Evolutionary conservation across 2,329 filamentous ascomycete genomes (phyloP).

Genomic region (Aspergillus sp.): DNA sequence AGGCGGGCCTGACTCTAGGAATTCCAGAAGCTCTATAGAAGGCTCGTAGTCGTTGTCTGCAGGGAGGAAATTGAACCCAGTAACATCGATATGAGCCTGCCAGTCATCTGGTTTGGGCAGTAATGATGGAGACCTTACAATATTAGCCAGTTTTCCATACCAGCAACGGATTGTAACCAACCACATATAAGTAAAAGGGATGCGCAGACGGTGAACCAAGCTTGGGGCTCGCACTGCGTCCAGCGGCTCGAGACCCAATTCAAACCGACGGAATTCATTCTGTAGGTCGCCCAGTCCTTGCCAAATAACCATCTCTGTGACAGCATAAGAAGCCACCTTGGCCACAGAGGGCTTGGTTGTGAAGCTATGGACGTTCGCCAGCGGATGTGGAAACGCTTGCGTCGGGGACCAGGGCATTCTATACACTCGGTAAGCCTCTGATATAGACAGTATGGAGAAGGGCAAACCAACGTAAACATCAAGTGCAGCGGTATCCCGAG

Average conservation of each 20-base stretch:
- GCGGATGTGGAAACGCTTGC: constrained; percentile 76
- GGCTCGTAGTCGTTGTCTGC: no score
- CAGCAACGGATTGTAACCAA: background rate
- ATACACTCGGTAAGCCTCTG: background rate
- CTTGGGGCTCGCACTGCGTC: constrained; percentile 79
- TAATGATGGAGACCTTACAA: constrained; percentile 62
- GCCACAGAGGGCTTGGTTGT: constrained; percentile 71
- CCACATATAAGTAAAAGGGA: constrained; percentile 91
- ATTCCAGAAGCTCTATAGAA: no score
- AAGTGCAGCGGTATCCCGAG: constrained; percentile 75
- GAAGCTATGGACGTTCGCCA: constrained; percentile 74
- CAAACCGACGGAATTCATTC: constrained; percentile 38
- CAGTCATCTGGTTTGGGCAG: constrained; percentile 76
- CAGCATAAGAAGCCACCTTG: constrained; percentile 75
- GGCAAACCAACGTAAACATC: constrained; percentile 75
- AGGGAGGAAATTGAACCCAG: no score
- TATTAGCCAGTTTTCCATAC: background rate
- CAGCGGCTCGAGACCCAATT: constrained; percentile 73
- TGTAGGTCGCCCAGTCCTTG: constrained; percentile 85
- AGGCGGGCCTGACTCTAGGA: no score
- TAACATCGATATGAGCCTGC: constrained; percentile 31
- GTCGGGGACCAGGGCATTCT: constrained; percentile 87
- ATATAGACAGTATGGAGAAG: background rate
- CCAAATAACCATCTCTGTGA: constrained; percentile 88
- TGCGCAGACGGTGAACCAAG: constrained; percentile 68